Evolutionary conservation across 768 basidiomycete species (phyloP).

Genomic region (Amanita exitialis): DNA sequence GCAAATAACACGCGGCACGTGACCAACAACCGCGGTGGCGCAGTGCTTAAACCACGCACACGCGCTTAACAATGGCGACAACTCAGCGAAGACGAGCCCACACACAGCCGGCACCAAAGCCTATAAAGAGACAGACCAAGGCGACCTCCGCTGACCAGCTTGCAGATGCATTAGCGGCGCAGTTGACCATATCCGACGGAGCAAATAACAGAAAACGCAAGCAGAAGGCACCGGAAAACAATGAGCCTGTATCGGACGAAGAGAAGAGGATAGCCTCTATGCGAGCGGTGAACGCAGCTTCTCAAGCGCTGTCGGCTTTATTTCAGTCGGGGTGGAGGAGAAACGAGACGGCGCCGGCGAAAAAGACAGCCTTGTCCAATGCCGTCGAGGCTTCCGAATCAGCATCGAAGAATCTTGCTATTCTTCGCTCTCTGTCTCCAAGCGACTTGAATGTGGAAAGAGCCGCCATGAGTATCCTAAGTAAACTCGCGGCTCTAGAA

Average conservation of each 20-base stretch:
- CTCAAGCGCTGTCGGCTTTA: constrained; percentile 42
- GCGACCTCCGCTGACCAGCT: constrained; percentile 7
- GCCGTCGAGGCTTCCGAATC: constrained; percentile 26
- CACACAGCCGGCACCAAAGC: not conserved
- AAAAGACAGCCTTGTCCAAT: constrained; percentile 13
- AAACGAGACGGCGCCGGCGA: constrained; percentile 16
- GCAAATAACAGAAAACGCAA: not conserved
- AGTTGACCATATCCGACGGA: constrained; percentile 7
- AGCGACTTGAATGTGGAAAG: constrained; percentile 60
- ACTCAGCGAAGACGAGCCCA: not conserved
- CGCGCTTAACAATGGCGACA: not conserved
- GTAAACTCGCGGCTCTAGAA: constrained; percentile 58
- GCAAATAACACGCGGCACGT: too few relatives aligned
- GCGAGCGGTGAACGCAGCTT: constrained; percentile 53
- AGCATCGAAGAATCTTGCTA: constrained; percentile 33
- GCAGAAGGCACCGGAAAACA: not conserved
- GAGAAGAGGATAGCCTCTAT: constrained; percentile 38
- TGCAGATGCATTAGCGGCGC: constrained; percentile 9
- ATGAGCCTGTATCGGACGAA: constrained; percentile 12
- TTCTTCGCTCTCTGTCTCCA: constrained; percentile 34
- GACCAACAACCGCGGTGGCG: too few relatives aligned
- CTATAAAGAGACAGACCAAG: not conserved
- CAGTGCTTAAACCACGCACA: too few relatives aligned
- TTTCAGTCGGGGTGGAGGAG: constrained; percentile 55
- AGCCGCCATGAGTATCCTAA: constrained; percentile 57